Base-by-base conservation (phyloP, 2,329 filamentous ascomycete genomes). In the Exophiala aquamarina region DNA sequence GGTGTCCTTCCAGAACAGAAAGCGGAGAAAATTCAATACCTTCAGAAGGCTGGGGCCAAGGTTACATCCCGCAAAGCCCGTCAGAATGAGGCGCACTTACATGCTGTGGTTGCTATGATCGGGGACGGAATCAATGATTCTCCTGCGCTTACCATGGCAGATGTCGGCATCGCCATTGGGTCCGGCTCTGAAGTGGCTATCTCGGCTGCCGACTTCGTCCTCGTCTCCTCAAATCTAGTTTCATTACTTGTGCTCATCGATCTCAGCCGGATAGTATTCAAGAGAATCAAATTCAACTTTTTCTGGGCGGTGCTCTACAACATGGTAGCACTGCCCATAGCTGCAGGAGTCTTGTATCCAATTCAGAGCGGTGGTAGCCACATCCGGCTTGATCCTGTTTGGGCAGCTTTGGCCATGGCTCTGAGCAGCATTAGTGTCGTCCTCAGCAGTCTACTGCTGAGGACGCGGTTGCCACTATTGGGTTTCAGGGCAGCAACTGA, bases 391-490 rank as follows among this genome's bases (percentile, higher is more conserved):
- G 71, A 70, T 53, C 74, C 74, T 1, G 73, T 75, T 4, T 96
- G 91, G 91, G 92, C 91, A 4, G 86, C 83, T 56, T 68, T 95
- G 64, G 91, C 91, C 1, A 97, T 96, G 92, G 92, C 92, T 19
- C 68, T 91, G 66, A 95, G 90, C 67, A 92, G 87, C 66, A 84
- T 96, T 56, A 93, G 87, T 61, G 91, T 97, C 35, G 86, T 96
- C 41, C 70, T 81, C 62, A 95, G 89, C 65, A 92, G 87, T 70
- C 69, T 95, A 61, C 75, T 83, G 41, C 67, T 96, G 70, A 79
- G 84, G 63, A 53, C 58, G 45, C 56, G 52, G 4, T 48, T 53
- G 47, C 10, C 55, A 5, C 29, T 28, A 11, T 41, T 52, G 39
- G 39, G 17, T 17, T 31, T 31, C 23, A 28, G 14, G 19, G 81